Conservation (phyloP, 2,329 filamentous ascomycete genomes). For the Diplodia intermedia region DNA sequence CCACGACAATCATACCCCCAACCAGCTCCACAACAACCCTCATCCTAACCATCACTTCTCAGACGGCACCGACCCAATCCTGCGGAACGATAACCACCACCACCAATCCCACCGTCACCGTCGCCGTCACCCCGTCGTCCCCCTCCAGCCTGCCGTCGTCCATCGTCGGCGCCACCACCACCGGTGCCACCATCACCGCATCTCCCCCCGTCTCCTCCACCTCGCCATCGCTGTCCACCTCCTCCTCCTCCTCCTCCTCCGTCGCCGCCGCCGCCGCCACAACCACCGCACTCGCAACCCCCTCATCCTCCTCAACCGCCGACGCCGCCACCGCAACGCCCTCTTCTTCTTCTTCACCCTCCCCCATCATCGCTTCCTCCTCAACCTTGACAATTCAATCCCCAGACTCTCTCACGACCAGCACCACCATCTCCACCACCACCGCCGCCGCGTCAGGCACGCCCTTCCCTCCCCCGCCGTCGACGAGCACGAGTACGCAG, state of each 20-base stretch:
- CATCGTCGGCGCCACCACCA: not conserved
- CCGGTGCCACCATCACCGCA: too few relatives aligned
- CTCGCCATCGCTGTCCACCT: too few relatives aligned
- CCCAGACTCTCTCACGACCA: too few relatives aligned
- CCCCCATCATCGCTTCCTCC: too few relatives aligned
- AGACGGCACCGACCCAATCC: not conserved
- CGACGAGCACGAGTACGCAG: not conserved
- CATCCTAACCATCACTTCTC: constrained; percentile 18
- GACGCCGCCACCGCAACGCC: too few relatives aligned
- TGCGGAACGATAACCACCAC: not conserved
- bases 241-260: too few relatives aligned
- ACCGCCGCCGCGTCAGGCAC: too few relatives aligned
- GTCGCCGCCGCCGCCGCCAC: too few relatives aligned
- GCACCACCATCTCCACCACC: not conserved
- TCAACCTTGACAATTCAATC: not conserved
- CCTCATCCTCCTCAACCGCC: too few relatives aligned
- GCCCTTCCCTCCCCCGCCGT: too few relatives aligned
- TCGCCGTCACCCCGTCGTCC: not conserved
- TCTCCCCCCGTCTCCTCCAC: too few relatives aligned
- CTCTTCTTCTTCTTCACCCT: not conserved
- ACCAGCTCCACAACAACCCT: not conserved
- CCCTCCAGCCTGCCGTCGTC: not conserved
- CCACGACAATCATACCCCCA: constrained; percentile 1
- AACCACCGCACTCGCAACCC: too few relatives aligned
- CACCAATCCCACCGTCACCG: not conserved